Evolutionary conservation across 768 basidiomycete species (phyloP), one percentile per base, ranked within the genome.

Genomic region (Macrolepiota albuminosa): DNA sequence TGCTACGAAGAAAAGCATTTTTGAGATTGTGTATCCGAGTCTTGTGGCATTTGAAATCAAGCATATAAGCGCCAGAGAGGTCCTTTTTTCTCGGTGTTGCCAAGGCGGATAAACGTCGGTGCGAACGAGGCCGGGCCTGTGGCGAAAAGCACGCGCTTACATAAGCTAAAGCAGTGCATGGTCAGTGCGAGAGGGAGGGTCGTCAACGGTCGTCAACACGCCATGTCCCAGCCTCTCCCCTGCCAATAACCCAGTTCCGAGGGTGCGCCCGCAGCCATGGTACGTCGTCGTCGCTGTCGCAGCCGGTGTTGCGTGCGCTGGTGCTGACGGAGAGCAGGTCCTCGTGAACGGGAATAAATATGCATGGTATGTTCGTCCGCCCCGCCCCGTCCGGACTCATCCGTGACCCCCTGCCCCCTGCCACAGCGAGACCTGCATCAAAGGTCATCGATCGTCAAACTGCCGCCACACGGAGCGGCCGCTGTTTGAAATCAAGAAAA

Each of bases 401-500:
- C 40, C 40, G 40, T 29, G 29, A 29, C 29, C 29, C 29, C 29
- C 29, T 4, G 8, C 18, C 2, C 3, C 24, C n/a, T 50, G 7
- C 48, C 49, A 26, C 66, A 93, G 93, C 73, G 91, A 91, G 78
- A 89, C 91, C 65, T 96, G 94, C 77, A 95, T 95, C 74, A 94
- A 94, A 75, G 94, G 93, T 18, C 93, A 96, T 74, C 85, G 94
- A 52, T 95, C 93, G 16, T 92, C 91, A 16, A 82, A 86, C 34
- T 96, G 94, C 76, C 87, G 85, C 69, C 94, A 96, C 71, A 88
- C 85, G 56, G 91, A 94, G 71, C 84, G 94, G 45, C 88, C 93
- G 40, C 80, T 96, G 54, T 94, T 87, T 71, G 92, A 95, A 74
- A 91, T 96, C 59, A 93, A 94, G 78, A 91, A 89, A 79, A 95